Evolutionary conservation across 768 basidiomycete genomes (phyloP).

Genomic region (Hypholoma sublateritium): DNA sequence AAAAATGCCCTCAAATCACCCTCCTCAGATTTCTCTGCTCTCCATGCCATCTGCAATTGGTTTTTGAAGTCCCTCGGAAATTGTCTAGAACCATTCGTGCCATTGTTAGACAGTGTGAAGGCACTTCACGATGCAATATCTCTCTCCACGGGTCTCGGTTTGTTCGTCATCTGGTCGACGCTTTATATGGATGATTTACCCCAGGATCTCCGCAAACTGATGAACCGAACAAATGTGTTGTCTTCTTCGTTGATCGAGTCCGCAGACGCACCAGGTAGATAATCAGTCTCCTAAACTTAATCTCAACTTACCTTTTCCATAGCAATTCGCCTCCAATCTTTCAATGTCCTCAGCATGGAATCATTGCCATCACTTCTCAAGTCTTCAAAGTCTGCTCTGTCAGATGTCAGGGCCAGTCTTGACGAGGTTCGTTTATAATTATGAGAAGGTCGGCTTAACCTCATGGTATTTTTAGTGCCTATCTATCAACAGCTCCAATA

Average conservation of each 20-base stretch:
- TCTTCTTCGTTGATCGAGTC: conserved; percentile 17
- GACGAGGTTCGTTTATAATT: conserved; percentile 13
- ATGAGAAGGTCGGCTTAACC: neutral
- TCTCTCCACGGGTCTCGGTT: conserved; percentile 68
- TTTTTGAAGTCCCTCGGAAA: conserved; percentile 42
- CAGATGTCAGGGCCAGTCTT: conserved; percentile 14
- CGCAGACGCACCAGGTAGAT: conserved; percentile 17
- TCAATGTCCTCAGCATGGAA: conserved; percentile 39
- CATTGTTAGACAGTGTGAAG: conserved; percentile 30
- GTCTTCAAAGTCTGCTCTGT: conserved; percentile 12
- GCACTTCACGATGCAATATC: conserved; percentile 50
- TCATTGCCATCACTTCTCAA: conserved; percentile 25
- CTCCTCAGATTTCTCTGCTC: conserved; percentile 64
- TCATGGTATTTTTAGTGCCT: conserved; percentile 12
- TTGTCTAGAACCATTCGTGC: conserved; percentile 31
- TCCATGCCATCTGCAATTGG: conserved; percentile 58
- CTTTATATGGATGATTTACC: conserved; percentile 32
- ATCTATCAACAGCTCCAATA: conserved; percentile 1
- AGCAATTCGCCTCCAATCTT: conserved; percentile 41
- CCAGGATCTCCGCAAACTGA: conserved; percentile 2
- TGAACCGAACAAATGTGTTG: conserved; percentile 12
- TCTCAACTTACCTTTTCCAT: neutral
- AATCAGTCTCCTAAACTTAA: neutral
- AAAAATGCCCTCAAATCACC: conserved; percentile 35
- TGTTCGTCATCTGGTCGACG: conserved; percentile 70